phyloP scores from a whole-genome alignment of 345 rosid species.

The Turnera subulata region DNA sequence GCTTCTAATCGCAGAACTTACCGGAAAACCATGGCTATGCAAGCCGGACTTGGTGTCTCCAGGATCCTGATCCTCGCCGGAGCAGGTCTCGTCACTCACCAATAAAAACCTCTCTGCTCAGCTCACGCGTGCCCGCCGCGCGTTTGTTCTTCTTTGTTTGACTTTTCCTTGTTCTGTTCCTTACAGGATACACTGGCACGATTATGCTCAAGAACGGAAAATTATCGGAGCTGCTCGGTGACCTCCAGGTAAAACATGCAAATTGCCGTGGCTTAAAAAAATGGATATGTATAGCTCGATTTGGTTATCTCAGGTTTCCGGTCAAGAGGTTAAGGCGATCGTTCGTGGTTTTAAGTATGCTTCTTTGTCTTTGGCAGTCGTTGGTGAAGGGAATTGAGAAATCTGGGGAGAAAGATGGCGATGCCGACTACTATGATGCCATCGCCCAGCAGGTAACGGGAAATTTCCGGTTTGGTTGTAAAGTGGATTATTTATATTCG shows the following conservation, averaged over 20 bases:
- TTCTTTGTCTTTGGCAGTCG: conserved; percentile 27
- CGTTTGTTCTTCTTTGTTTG: not conserved
- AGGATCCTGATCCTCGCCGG: conserved; percentile 72
- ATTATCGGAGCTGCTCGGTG: conserved; percentile 69
- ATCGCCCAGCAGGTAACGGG: conserved; percentile 60
- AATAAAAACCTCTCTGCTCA: not conserved
- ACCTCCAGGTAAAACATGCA: conserved; percentile 53
- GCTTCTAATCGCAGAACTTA: not conserved
- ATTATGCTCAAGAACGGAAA: conserved; percentile 73
- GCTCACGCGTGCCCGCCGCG: not conserved
- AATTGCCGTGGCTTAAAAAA: not conserved
- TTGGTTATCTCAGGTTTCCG: not conserved
- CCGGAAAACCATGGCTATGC: conserved; percentile 73
- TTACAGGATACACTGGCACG: conserved; percentile 73
- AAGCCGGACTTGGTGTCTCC: conserved; percentile 63
- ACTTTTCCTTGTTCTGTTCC: not conserved
- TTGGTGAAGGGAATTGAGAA: conserved; percentile 56
- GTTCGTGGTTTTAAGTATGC: not conserved
- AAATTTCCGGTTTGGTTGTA: conserved; percentile 11
- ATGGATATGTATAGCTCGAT: not conserved
- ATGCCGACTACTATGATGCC: conserved; percentile 54
- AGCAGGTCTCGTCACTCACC: conserved; percentile 45
- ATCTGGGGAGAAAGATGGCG: conserved; percentile 53
- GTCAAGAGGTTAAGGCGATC: not conserved
- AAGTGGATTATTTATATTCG: too few species aligned